Conservation (phyloP, 257 asterid genomes). For the Nicotiana otophora region DNA sequence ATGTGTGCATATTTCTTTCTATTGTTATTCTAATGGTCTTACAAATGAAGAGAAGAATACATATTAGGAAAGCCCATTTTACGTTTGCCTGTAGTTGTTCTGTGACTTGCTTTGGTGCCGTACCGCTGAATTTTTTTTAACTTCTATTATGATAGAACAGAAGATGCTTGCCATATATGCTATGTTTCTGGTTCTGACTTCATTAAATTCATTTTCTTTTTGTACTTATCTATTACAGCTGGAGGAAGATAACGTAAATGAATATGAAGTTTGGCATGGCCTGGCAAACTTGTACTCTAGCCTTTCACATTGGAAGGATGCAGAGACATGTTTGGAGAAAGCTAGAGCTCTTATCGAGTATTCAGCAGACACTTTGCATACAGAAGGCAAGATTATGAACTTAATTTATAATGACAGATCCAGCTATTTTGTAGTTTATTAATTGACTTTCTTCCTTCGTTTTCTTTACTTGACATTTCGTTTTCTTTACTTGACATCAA, state of each 20-base stretch:
- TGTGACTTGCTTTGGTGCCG: neutral
- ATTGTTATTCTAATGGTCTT: neutral
- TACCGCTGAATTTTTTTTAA: neutral
- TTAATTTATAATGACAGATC: neutral
- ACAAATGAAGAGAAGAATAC: neutral
- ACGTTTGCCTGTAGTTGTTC: neutral
- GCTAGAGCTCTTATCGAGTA: conserved; percentile 68
- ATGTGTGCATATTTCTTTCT: neutral
- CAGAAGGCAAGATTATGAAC: conserved; percentile 57
- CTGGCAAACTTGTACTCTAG: conserved; percentile 81
- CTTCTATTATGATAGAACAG: neutral
- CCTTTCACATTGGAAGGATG: conserved; percentile 91
- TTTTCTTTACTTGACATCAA: neutral
- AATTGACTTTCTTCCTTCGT: neutral
- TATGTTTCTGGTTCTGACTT: conserved; percentile 10
- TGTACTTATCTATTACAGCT: conserved; percentile 30
- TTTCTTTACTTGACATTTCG: neutral
- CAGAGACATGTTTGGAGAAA: conserved; percentile 81
- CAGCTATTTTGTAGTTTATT: neutral
- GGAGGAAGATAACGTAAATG: conserved; percentile 68
- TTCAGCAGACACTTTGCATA: conserved; percentile 79
- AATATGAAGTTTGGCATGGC: conserved; percentile 95
- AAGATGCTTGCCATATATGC: neutral
- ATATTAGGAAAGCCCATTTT: neutral
- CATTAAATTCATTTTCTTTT: conserved; percentile 11